A percentile compares a stretch with the other conserved stretches of the same genome.
These are phyloP conservation scores for Coprinopsis strossmayeri DNA, from an alignment of 768 basidiomycete species.

Conservation along the genomic window DNA sequence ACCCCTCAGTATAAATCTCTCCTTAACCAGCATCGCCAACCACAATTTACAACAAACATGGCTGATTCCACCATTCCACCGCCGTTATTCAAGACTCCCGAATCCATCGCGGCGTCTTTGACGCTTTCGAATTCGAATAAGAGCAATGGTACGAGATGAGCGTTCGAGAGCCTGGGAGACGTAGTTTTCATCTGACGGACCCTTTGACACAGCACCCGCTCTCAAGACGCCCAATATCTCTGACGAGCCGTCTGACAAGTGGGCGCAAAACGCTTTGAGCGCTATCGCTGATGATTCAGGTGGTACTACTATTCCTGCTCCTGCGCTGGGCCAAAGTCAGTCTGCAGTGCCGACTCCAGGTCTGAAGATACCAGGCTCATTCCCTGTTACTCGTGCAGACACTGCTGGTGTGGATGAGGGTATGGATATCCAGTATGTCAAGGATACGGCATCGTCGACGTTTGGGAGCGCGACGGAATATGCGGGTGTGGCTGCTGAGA, in stretches of 20 bases:
- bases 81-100: no score
- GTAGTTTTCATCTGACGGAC: not conserved
- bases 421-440: not conserved
- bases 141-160: not conserved
- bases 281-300: not conserved
- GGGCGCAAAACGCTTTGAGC: not conserved
- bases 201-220: not conserved
- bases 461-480: not conserved
- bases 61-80: no score
- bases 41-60: no score
- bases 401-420: no score
- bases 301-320: not conserved
- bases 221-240: constrained; percentile 2
- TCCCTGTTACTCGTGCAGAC: not conserved
- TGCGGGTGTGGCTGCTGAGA: not conserved
- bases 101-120: no score
- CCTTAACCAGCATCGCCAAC: no score
- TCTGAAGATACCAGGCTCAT: constrained; percentile 5
- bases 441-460: not conserved
- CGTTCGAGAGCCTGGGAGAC: not conserved
- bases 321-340: not conserved
- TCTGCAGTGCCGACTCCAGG: constrained; percentile 8
- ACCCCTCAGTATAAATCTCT: no score
- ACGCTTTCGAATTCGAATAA: no score
- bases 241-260: constrained; percentile 5